Percentiles rank a stretch among this genome's conserved stretches.
Conservation (phyloP, 176 grass and related monocot species). For the Avena atlantica region DNA sequence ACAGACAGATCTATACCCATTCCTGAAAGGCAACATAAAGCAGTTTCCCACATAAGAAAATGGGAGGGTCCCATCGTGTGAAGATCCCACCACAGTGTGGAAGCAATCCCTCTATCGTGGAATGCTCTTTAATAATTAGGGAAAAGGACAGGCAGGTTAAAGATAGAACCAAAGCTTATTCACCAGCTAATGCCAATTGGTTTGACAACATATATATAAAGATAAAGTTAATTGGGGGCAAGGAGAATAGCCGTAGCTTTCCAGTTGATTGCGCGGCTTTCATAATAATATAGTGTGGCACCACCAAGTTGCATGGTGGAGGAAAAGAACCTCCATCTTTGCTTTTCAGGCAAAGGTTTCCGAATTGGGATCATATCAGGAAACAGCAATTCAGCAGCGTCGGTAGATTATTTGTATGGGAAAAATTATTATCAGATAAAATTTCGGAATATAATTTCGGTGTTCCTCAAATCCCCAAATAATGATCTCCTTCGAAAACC, state of each 20-base stretch:
- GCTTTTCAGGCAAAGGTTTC: constrained; percentile 33
- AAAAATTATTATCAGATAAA: not conserved
- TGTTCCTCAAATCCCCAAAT: not conserved
- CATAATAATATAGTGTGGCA: constrained; percentile 26
- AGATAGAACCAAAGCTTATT: not conserved
- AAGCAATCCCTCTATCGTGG: constrained; percentile 19
- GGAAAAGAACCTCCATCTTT: constrained; percentile 42
- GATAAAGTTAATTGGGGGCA: not conserved
- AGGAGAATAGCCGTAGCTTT: constrained; percentile 37
- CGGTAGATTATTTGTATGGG: not conserved
- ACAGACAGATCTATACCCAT: constrained; percentile 14
- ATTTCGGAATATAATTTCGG: not conserved
- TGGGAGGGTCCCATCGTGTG: constrained; percentile 1
- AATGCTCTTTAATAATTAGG: not conserved
- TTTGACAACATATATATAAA: not conserved
- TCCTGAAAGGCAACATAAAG: constrained; percentile 7
- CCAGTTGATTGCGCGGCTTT: constrained; percentile 17
- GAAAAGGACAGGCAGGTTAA: constrained; percentile 21
- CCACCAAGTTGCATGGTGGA: constrained; percentile 44
- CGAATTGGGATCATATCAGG: constrained; percentile 9
- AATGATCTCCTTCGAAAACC: not conserved
- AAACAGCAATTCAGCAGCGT: not conserved
- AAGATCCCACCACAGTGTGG: constrained; percentile 1
- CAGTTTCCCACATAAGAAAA: constrained; percentile 39
- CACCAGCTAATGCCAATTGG: constrained; percentile 26